Evolutionary conservation across 140 eudicot species (phyloP).

Genomic region (Bidens hawaiensis): DNA sequence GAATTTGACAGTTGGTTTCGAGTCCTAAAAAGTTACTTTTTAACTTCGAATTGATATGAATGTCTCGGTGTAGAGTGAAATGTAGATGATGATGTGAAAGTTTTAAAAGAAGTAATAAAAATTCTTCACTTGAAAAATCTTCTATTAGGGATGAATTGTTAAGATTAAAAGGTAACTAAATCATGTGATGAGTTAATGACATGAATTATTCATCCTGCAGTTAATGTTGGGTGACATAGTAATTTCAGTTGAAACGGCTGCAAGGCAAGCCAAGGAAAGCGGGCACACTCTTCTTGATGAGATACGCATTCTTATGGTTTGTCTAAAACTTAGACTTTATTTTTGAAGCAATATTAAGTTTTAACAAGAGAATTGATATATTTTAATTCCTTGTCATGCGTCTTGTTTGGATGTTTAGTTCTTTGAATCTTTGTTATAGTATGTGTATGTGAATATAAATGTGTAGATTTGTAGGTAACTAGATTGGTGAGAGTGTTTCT

Average conservation of each 20-base stretch:
- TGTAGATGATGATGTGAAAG: not conserved
- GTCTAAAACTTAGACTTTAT: slow-evolving; percentile 16
- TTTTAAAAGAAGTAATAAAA: not conserved
- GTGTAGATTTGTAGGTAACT: not conserved
- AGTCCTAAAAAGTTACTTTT: not conserved
- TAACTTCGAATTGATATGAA: slow-evolving; percentile 1
- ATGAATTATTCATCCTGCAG: slow-evolving; percentile 33
- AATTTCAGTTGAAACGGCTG: no score
- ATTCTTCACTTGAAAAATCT: not conserved
- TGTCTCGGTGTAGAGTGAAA: not conserved
- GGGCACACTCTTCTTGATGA: no score
- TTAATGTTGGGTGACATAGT: no score
- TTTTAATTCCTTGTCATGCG: not conserved
- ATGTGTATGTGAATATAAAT: no score
- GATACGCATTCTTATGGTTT: slow-evolving; percentile 74
- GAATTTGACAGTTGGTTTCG: not conserved
- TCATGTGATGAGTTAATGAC: slow-evolving; percentile 13
- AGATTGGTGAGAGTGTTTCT: not conserved
- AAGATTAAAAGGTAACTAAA: no score
- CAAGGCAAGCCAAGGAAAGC: no score
- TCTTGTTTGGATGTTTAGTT: not conserved
- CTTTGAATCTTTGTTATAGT: not conserved
- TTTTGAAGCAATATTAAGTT: not conserved
- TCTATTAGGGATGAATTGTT: no score
- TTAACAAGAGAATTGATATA: not conserved